Evolutionary conservation across 805 yeast species (phyloP), one percentile per base, ranked within the genome.

Genomic region (Lipomyces lipofer): DNA sequence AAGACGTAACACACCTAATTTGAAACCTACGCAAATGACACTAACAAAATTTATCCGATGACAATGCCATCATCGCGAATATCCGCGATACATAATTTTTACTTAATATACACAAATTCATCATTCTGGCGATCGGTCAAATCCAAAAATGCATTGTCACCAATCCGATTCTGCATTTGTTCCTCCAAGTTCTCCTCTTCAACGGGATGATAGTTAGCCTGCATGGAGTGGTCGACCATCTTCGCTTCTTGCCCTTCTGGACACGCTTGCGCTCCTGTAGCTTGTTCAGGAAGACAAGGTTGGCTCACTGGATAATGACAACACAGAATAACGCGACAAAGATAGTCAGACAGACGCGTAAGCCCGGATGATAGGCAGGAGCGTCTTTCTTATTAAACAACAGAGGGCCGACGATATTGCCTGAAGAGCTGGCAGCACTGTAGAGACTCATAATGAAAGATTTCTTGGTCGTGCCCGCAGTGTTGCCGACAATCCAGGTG

Each of bases 331-430:
- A 47, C 15, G 47, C 46, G 7, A 43, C 52, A 51, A 51, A 51
- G 32, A 55, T 30, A 2, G 49, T 29, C 49, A 55, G 50, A 42
- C 46, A 39, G 17, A 40, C 46, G 12, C 47, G 50, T 36, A 55
- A 39, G 1, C 59, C 62, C 24, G 58, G 66, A 2, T 38, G 69
- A 64, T 85, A 86, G 39, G 68, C 64, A 4, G 90, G 90, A n/a
- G 81, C 83, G 54, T 84, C 80, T 4, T 69, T 60, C 0, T 77
- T 69, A 54, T 73, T 75, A 71, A 86, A 86, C 17, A 86, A 75
- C 68, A 84, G 89, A 3, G 94, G 90, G 2, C 91, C 92, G 52
- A 84, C 42, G 9, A 62, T 52, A 39, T 65, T 66, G 12, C 72
- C 72, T 3, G 61, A 60, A 13, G 66, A 64, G 13, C 62, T 63